These are phyloP conservation scores for Saccharomyces hybrid DNA, from an alignment of 1,139 yeast genomes.

Conservation along the genomic window DNA sequence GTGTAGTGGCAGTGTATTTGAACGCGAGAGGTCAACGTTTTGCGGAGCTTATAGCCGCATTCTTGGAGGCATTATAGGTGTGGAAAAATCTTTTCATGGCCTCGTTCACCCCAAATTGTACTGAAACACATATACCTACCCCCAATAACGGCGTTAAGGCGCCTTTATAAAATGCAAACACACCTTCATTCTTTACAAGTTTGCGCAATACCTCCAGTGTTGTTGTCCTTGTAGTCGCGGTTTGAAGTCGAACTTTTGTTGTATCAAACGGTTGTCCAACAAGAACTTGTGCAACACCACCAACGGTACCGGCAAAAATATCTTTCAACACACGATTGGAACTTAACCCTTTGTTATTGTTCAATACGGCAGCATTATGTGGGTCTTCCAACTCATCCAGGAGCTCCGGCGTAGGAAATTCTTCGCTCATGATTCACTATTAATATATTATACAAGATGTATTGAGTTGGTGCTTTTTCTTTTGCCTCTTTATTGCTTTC, in stretches of 20 bases:
- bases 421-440: slow-evolving; percentile 9
- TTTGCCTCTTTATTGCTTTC: not conserved
- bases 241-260: slow-evolving; percentile 77
- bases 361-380: slow-evolving; percentile 5
- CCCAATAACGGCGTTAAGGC: slow-evolving; percentile 81
- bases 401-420: slow-evolving; percentile 9
- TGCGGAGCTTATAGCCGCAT: slow-evolving; percentile 4
- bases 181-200: slow-evolving; percentile 67
- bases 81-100: slow-evolving; percentile 66
- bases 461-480: not conserved
- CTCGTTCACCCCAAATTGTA: slow-evolving; percentile 85
- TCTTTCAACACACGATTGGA: slow-evolving; percentile 35
- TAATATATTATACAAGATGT: not conserved
- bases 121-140: slow-evolving; percentile 88
- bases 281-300: slow-evolving; percentile 84
- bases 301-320: slow-evolving; percentile 77
- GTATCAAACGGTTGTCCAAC: slow-evolving; percentile 92
- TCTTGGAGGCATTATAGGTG: slow-evolving; percentile 35
- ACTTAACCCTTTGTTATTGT: slow-evolving; percentile 2
- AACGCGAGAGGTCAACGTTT: not conserved
- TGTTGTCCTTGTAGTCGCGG: slow-evolving; percentile 63
- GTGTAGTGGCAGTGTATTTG: slow-evolving; percentile 36
- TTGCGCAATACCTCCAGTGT: slow-evolving; percentile 67
- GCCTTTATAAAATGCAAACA: slow-evolving; percentile 79
- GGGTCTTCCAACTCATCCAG: slow-evolving; percentile 7